phyloP scores from a whole-genome alignment of 2,329 filamentous ascomycete species.

The Thielaviopsis musarum region DNA sequence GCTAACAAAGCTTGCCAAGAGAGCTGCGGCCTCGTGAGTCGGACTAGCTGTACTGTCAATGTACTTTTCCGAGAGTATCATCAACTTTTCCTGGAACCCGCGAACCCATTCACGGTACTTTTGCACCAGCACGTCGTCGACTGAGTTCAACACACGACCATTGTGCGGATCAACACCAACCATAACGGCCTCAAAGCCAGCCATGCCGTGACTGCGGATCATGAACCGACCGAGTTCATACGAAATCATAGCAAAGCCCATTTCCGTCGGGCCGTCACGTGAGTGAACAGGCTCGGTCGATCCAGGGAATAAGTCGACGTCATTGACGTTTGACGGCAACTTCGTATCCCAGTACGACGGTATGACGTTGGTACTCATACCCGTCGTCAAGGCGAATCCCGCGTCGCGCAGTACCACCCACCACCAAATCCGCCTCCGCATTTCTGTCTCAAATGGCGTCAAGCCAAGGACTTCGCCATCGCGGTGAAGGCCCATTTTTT shows the following conservation, averaged over 20 bases:
- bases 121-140: slow-evolving; percentile 20
- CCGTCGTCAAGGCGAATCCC: slow-evolving; percentile 39
- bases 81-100: slow-evolving; percentile 26
- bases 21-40: slow-evolving; percentile 33
- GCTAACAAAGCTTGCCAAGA: slow-evolving; percentile 29
- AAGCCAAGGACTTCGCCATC: slow-evolving; percentile 41
- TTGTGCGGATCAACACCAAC: slow-evolving; percentile 25
- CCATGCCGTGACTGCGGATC: slow-evolving; percentile 24
- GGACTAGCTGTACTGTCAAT: slow-evolving; percentile 35
- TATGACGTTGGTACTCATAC: slow-evolving; percentile 35
- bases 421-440: slow-evolving; percentile 53
- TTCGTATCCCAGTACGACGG: slow-evolving; percentile 39
- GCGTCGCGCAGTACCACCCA: slow-evolving; percentile 41
- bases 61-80: slow-evolving; percentile 30
- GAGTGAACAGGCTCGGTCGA: slow-evolving; percentile 33
- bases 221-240: slow-evolving; percentile 35
- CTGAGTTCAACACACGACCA: slow-evolving; percentile 14
- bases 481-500: slow-evolving; percentile 50
- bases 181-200: slow-evolving; percentile 32
- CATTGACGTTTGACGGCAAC: slow-evolving; percentile 39
- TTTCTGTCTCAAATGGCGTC: slow-evolving; percentile 47
- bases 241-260: slow-evolving; percentile 37
- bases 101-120: slow-evolving; percentile 27
- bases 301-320: slow-evolving; percentile 37
- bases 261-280: slow-evolving; percentile 41